Evolutionary conservation across 176 grass and related monocot genomes (phyloP), one percentile per base, ranked within the genome.

Genomic region (Triticum dicoccoides): DNA sequence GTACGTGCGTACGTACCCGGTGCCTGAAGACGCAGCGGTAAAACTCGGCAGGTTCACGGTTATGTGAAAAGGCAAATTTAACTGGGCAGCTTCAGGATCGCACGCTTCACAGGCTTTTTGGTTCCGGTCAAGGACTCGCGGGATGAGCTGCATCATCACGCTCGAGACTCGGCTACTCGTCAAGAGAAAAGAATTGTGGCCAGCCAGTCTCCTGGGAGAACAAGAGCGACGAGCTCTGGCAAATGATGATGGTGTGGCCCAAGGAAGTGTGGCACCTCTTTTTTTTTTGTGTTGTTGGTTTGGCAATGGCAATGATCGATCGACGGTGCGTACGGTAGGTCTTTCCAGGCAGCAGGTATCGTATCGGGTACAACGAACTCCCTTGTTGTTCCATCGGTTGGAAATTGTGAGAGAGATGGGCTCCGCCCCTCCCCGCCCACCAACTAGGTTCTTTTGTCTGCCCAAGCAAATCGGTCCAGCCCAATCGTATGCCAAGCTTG

Each of bases 221-320:
- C 20, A 37, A 52, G 76, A 78, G 32, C 32, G 20, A 23, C 32
- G 76, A 61, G 52, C 32, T 37, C 76, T 61, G 32, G 76, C 52
- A 4, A 24, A 61, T 78, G 52, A 78, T 78, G 72, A 76, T 76
- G 73, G 25, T 6, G 9, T 58, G 76, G 76, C 17, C 76, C 52
- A 61, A 23, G 17, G 18, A 74, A 74, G 42, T 7, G 42, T 49
- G 9, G 24, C 73, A 30, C 14, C 23, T 47, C 7, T 47, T 1
- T 45, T 27, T 29, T 18, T 33, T 20, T 10, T 10, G 0, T 42
- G 41, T 11, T 42, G 52, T 56, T 24, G 61, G 61, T 63, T 62
- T 32, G 42, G 42, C 42, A 54, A 33, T 77, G 74, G 41, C 41
- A 54, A 33, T 77, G 74, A 77, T 77, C 73, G 74, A 34, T 77